Percentiles rank a stretch among this genome's conserved stretches.
phyloP scores from a whole-genome alignment of 2,329 filamentous ascomycete species.

The Pseudocercospora fuligena region DNA sequence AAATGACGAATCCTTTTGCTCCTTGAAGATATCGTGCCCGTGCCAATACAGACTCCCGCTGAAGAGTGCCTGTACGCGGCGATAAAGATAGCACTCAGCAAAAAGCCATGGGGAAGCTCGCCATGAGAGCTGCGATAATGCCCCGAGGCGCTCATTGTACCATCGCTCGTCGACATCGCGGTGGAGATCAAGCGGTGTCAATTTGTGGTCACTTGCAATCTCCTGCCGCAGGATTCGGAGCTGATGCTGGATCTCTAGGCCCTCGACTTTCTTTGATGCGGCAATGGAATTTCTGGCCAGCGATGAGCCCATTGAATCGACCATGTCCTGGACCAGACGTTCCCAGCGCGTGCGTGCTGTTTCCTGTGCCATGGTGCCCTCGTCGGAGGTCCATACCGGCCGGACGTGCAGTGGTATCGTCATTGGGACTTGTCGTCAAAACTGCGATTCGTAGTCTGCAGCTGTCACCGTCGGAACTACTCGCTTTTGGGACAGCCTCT shows the following conservation, averaged over 20 bases:
- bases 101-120: conserved; percentile 10
- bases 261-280: conserved; percentile 5
- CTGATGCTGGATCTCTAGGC: conserved; percentile 1
- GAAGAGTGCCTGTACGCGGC: conserved; percentile 9
- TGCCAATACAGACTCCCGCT: conserved; percentile 8
- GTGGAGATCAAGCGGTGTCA: conserved; percentile 5
- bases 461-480: conserved; percentile 1
- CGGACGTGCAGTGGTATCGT: background rate
- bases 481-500: background rate
- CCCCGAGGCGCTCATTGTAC: conserved; percentile 3
- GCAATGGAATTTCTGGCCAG: conserved; percentile 1
- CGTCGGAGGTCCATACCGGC: conserved; percentile 23
- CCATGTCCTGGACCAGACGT: conserved; percentile 2
- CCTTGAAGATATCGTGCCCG: conserved; percentile 16
- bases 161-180: conserved; percentile 5
- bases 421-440: background rate
- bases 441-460: background rate
- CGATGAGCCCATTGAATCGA: conserved; percentile 1
- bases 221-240: conserved; percentile 5
- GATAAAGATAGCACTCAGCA: conserved; percentile 12
- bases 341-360: conserved; percentile 16
- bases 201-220: conserved; percentile 1
- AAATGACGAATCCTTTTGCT: conserved; percentile 10
- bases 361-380: conserved; percentile 21
- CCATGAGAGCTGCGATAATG: conserved; percentile 1